Evolutionary conservation across 805 yeast genomes (phyloP).

Genomic region (Priceomyces fermenticarens): DNA sequence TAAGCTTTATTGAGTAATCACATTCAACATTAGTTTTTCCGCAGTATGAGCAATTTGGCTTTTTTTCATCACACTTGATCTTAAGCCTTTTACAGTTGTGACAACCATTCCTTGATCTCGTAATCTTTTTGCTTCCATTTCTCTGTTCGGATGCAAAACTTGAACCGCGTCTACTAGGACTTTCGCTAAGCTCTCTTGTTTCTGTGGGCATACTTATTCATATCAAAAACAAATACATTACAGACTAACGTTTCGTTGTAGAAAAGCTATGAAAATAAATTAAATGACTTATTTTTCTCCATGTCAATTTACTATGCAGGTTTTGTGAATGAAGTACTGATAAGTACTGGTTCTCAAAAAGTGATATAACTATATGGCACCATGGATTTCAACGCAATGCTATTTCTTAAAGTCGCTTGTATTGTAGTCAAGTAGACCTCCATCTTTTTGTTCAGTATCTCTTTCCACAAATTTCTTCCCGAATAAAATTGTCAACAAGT

Average conservation of each 20-base stretch:
- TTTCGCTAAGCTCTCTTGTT: background rate
- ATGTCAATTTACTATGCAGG: no score
- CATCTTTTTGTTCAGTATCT: constrained; percentile 44
- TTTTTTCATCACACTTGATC: constrained; percentile 67
- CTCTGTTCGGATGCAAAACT: background rate
- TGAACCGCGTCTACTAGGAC: no score
- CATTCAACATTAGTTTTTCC: constrained; percentile 44
- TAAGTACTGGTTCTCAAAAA: no score
- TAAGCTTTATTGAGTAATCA: constrained; percentile 60
- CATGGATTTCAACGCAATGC: no score
- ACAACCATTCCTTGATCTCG: constrained; percentile 58
- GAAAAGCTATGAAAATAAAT: no score
- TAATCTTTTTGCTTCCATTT: constrained; percentile 13
- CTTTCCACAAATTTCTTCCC: constrained; percentile 56
- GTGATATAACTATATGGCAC: no score
- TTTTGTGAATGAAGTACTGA: no score
- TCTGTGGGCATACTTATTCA: background rate
- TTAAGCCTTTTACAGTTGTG: constrained; percentile 59
- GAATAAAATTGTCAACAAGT: constrained; percentile 44
- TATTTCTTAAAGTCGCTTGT: background rate
- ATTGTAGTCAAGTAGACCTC: constrained; percentile 26
- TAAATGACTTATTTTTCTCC: no score
- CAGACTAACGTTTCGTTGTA: no score
- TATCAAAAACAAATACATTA: no score
- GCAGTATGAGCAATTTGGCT: constrained; percentile 63